phyloP scores from a whole-genome alignment of 306 rosid genomes.

The Carpinus fangiana region DNA sequence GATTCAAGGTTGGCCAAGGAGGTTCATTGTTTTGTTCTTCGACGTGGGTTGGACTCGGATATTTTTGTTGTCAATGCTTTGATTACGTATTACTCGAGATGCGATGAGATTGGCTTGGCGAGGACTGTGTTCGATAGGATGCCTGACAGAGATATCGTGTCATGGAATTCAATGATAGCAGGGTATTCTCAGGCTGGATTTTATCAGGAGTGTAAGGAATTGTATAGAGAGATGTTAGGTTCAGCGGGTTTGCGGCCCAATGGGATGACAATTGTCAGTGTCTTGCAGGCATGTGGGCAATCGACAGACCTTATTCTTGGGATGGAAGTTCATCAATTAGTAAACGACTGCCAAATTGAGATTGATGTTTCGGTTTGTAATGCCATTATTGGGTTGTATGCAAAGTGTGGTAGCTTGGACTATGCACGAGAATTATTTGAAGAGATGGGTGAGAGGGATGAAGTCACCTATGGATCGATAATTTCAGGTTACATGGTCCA shows the following conservation, averaged over 20 bases:
- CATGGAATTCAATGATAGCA: conserved; percentile 89
- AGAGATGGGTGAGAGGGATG: conserved; percentile 72
- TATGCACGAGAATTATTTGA: conserved; percentile 67
- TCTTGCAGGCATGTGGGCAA: conserved; percentile 91
- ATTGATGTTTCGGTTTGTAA: conserved; percentile 59
- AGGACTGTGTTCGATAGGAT: conserved; percentile 61
- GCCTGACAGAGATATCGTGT: conserved; percentile 56
- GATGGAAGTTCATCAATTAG: conserved; percentile 56
- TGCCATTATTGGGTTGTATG: conserved; percentile 75
- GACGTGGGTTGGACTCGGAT: conserved; percentile 51
- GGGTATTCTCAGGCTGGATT: conserved; percentile 78
- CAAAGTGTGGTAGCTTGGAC: conserved; percentile 80
- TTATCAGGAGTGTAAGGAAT: conserved; percentile 61
- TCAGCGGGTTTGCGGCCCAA: conserved; percentile 46
- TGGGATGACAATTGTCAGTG: conserved; percentile 55
- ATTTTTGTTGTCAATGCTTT: conserved; percentile 64
- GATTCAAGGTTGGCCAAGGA: conserved; percentile 35
- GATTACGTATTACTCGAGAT: conserved; percentile 63
- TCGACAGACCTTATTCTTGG: conserved; percentile 68
- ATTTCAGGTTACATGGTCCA: conserved; percentile 75
- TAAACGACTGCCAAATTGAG: conserved; percentile 49
- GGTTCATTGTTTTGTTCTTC: conserved; percentile 59
- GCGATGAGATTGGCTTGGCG: conserved; percentile 52
- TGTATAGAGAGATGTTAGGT: conserved; percentile 55
- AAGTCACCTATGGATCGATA: conserved; percentile 60